phyloP scores from a whole-genome alignment of 768 basidiomycete genomes.

The Saitozyma podzolica region DNA sequence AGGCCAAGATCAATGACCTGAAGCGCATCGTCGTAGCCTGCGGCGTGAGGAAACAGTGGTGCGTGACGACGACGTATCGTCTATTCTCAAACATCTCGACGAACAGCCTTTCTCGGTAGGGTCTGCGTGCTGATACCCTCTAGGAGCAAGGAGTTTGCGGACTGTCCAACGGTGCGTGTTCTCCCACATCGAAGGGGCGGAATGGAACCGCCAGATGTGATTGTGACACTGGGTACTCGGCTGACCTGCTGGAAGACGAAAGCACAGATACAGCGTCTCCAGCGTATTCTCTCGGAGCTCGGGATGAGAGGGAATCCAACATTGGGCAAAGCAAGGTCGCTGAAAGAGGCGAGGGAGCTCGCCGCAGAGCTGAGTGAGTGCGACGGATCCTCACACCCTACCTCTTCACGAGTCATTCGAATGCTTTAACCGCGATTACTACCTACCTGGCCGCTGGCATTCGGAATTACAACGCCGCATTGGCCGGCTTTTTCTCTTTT shows the following conservation, averaged over 20 bases:
- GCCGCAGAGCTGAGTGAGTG: slow-evolving; percentile 72
- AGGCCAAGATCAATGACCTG: slow-evolving; percentile 39
- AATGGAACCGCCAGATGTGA: not conserved
- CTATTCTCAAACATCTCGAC: too few species aligned
- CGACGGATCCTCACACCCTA: not conserved
- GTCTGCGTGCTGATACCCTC: not conserved
- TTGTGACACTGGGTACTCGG: too few species aligned
- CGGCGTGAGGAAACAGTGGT: slow-evolving; percentile 49
- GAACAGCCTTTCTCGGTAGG: not conserved
- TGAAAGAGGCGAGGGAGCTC: slow-evolving; percentile 72
- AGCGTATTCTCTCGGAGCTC: slow-evolving; percentile 48
- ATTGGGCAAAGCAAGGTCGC: slow-evolving; percentile 74
- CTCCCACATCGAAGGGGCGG: not conserved
- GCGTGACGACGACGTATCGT: not conserved
- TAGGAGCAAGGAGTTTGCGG: slow-evolving; percentile 46
- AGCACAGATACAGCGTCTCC: slow-evolving; percentile 32
- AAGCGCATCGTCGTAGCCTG: slow-evolving; percentile 46
- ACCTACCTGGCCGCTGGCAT: too few species aligned
- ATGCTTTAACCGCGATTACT: too few species aligned
- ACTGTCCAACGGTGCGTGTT: slow-evolving; percentile 29
- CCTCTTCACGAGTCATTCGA: too few species aligned
- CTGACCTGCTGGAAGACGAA: slow-evolving; percentile 21
- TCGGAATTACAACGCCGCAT: too few species aligned
- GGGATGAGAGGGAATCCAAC: slow-evolving; percentile 79
- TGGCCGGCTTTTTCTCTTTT: too few species aligned